These are phyloP conservation scores for Yarrowia galli DNA, from an alignment of 1,139 yeast species.

Conservation along the genomic window DNA sequence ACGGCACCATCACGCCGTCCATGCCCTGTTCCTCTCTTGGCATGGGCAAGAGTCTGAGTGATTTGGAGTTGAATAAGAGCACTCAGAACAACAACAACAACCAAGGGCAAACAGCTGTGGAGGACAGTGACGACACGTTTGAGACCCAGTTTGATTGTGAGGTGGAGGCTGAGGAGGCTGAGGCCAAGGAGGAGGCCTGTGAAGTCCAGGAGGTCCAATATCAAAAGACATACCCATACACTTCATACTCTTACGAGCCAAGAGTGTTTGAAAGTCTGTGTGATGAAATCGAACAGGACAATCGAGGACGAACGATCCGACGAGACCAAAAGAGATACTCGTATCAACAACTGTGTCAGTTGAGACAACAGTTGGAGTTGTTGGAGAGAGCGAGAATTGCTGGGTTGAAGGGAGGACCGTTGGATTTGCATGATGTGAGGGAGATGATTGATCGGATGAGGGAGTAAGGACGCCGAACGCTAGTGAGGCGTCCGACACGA, in stretches of 20 bases:
- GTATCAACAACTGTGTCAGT: slow-evolving; percentile 29
- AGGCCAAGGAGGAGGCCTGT: not conserved
- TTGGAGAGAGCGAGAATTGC: slow-evolving; percentile 29
- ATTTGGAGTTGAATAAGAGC: slow-evolving; percentile 12
- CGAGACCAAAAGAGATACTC: slow-evolving; percentile 35
- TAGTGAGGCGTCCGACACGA: not conserved
- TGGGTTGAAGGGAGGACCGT: slow-evolving; percentile 29
- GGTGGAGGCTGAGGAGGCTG: not conserved
- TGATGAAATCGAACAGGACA: slow-evolving; percentile 35
- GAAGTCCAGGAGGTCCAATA: not conserved
- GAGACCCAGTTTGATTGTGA: slow-evolving; percentile 35
- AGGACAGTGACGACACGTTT: slow-evolving; percentile 14
- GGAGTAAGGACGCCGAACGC: not conserved
- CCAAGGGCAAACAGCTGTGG: not conserved
- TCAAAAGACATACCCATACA: not conserved
- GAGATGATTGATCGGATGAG: slow-evolving; percentile 36
- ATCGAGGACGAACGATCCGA: slow-evolving; percentile 25
- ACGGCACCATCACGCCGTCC: slow-evolving; percentile 20
- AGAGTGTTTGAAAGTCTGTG: slow-evolving; percentile 22
- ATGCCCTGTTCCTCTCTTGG: slow-evolving; percentile 1
- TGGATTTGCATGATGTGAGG: slow-evolving; percentile 37
- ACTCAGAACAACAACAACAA: too few relatives aligned
- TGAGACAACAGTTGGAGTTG: slow-evolving; percentile 28
- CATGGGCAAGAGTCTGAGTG: slow-evolving; percentile 16
- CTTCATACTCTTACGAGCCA: slow-evolving; percentile 9